Base-by-base conservation (phyloP, 345 rosid species). In the Sisymbrium altissimum region DNA sequence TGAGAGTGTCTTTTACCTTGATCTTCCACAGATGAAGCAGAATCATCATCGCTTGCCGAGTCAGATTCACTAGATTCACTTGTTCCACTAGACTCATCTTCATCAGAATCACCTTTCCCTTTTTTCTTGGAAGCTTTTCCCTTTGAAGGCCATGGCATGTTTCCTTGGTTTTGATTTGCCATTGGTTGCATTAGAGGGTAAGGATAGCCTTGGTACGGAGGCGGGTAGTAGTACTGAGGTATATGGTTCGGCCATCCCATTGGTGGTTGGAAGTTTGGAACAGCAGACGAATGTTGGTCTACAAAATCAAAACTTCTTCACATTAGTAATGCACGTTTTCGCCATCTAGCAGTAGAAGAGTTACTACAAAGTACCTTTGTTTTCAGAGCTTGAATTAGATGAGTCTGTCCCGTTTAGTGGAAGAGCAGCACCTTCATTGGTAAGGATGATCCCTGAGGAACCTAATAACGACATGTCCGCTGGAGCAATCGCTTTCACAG, bases 231-330 rank as follows among this genome's bases (percentile, higher is more conserved):
- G 66, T 82, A 86, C 3, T 75, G 96, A 69, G 89, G 86, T 15
- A 89, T 82, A 62, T 89, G 97, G 81, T 85, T 86, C 0, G 85
- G 83, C 96, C 96, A 88, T 52, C 84, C 84, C 77, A 81, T 72
- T 39, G 86, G 89, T 73, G 74, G 72, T 32, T 84, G 93, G 81
- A 72, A 74, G 73, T 79, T 83, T 64, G 82, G 57, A 58, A 68
- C 41, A 44, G 75, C 62, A 9, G 83, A 41, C 4, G 79, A 81
- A 6, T 49, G 50, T 78, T 77, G 83, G 48, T 78, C 81, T 49
- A 49, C 54, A 83, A 59, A 35, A 73, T 44, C 18, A 54, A 35
- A 33, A 76, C 43, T 27, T 45, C 3, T 43, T 63, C 21, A 27
- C n/a, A 5, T 77, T 56, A 54, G 53, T 41, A 25, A 33, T 27